phyloP scores from a whole-genome alignment of 306 rosid species.

The Lablab purpureus region DNA sequence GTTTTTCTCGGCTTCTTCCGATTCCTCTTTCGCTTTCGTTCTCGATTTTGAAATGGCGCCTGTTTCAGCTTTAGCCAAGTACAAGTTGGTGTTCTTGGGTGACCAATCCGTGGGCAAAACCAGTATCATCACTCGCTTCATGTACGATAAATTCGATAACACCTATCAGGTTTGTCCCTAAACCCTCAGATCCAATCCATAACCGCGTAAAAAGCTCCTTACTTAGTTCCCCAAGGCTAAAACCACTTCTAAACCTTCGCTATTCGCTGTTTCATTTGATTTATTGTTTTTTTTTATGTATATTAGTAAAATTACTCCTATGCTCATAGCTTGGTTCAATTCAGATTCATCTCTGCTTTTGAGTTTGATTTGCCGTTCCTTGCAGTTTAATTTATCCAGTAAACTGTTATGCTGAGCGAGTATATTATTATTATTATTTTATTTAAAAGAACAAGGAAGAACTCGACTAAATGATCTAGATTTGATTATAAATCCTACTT shows the following conservation, averaged over 20 bases:
- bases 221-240: neutral
- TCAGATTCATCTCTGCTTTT: neutral
- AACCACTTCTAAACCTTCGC: slow-evolving; percentile 23
- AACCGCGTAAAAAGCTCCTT: neutral
- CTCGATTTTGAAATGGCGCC: slow-evolving; percentile 52
- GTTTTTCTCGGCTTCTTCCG: slow-evolving; percentile 36
- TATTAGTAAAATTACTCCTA: neutral
- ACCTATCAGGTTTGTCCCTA: slow-evolving; percentile 53
- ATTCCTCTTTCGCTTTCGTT: neutral
- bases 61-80: slow-evolving; percentile 63
- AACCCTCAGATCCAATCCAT: slow-evolving; percentile 48
- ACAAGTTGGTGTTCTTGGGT: slow-evolving; percentile 65
- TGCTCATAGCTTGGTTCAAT: neutral
- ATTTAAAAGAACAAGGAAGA: neutral
- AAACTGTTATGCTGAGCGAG: neutral
- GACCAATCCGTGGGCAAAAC: slow-evolving; percentile 68
- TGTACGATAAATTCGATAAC: slow-evolving; percentile 63
- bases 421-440: neutral
- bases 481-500: slow-evolving; percentile 3
- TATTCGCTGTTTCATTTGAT: slow-evolving; percentile 13
- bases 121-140: slow-evolving; percentile 68
- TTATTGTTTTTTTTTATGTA: neutral
- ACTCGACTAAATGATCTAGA: slow-evolving; percentile 17
- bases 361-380: neutral
- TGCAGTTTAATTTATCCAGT: neutral